Base-by-base conservation (phyloP, 768 basidiomycete species). In the Lactifluus subvellereus region DNA sequence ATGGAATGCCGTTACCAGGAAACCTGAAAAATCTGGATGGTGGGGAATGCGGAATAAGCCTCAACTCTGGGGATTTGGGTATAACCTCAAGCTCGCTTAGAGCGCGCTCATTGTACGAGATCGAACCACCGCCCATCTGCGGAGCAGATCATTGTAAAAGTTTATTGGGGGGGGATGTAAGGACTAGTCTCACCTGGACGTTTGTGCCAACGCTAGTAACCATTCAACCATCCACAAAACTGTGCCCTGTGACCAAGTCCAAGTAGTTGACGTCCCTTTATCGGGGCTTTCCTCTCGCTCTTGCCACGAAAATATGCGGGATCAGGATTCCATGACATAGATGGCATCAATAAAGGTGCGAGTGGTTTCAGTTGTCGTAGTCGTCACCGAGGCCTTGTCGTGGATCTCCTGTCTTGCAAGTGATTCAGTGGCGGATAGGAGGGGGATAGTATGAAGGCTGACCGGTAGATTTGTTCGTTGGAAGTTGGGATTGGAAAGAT, bases 11-110 rank as follows among this genome's bases (percentile, higher is more conserved):
- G 54, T 64, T 37, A 53, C n/a, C 1, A 53, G 33, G 35, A 33
- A 51, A 20, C 60, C 60, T 13, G 59, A 61, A 32, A 60, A 54
- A 27, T 60, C 53, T 6, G 60, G 22, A 32, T 60, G 60, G 55
- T 65, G 49, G 60, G 49, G 60, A 20, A n/a, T 14, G 37, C 54
- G 47, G 57, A 43, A 59, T 57, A 52, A 32, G 35, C 32, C 54
- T 5, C 57, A 55, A n/a, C 43, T 57, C 9, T 18, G 50, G 55
- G 49, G 13, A 47, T 40, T 10, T 35, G 56, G 50, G 55, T n/a
- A 22, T 52, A 32, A 52, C n/a, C 45, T 42, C 22, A 7, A 37
- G 18, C n/a, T 38, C 20, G 22, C 1, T 20, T 10, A 14, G 16
- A 27, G 18, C n/a, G n/a, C n/a, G n/a, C n/a, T n/a, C n/a, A n/a